phyloP scores from a whole-genome alignment of 2,329 filamentous ascomycete genomes.

The Fusarium oxysporum region DNA sequence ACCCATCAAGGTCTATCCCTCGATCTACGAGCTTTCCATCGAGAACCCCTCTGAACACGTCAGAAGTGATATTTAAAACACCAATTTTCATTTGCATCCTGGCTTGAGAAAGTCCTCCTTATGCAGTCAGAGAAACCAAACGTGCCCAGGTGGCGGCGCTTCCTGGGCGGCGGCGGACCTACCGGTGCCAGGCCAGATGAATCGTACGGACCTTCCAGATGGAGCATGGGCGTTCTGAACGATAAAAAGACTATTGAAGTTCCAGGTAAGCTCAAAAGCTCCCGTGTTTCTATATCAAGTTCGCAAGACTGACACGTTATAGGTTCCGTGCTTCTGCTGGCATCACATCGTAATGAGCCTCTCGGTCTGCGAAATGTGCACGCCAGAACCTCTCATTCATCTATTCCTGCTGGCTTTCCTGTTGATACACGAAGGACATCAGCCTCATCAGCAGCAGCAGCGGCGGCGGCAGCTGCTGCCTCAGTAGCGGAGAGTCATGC shows the following conservation, averaged over 20 bases:
- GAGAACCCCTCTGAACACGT: neutral
- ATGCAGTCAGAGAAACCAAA: constrained; percentile 34
- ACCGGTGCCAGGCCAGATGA: constrained; percentile 15
- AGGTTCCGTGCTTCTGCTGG: constrained; percentile 70
- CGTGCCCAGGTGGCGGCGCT: constrained; percentile 32
- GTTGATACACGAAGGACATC: constrained; percentile 51
- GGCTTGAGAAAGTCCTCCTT: neutral
- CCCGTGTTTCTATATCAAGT: neutral
- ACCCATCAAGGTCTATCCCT: constrained; percentile 13
- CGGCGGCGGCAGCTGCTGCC: neutral
- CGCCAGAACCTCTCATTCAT: constrained; percentile 68
- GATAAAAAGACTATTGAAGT: constrained; percentile 86
- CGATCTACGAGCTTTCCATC: neutral
- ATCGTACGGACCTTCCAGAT: constrained; percentile 53
- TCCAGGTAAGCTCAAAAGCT: constrained; percentile 69
- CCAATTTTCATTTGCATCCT: neutral
- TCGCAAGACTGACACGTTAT: constrained; percentile 14
- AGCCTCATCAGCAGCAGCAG: constrained; percentile 31
- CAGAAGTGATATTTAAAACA: neutral
- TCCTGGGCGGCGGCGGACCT: constrained; percentile 31
- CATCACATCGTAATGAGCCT: constrained; percentile 67
- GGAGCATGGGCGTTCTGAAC: constrained; percentile 84
- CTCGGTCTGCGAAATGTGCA: constrained; percentile 69
- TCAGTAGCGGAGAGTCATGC: constrained; percentile 9
- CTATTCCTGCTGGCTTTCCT: constrained; percentile 61